Base-by-base conservation (phyloP, 495 filamentous ascomycete species). In the Hypoxylon subgilvum region DNA sequence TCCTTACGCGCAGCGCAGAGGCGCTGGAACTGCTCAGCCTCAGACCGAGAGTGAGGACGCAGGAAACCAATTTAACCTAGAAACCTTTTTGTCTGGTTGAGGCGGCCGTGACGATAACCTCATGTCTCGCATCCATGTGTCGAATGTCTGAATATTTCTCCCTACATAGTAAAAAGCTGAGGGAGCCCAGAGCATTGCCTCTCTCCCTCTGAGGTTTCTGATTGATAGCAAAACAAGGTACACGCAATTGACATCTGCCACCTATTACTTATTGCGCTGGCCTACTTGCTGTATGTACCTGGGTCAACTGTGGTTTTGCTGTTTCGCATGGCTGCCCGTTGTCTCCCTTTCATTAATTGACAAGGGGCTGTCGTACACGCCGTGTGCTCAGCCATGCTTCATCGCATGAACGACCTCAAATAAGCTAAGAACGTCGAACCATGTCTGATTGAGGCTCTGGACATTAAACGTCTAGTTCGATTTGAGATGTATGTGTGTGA, bases 251-350 rank as follows among this genome's bases (percentile, higher is more conserved):
- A n/a, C n/a, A n/a, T n/a, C n/a, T n/a, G n/a, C n/a, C n/a, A n/a
- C n/a, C n/a, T n/a, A n/a, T n/a, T n/a, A n/a, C n/a, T n/a, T n/a
- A n/a, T n/a, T n/a, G n/a, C 23, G 16, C 13, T 27, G 23, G 16
- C 31, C 22, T n/a, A 34, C 13, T 8, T 27, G 23, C 3, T 8
- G 23, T 27, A 27, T 27, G 23, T 27, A 8, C 23, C 8, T 27
- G n/a, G n/a, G n/a, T n/a, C n/a, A n/a, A n/a, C n/a, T 8, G 23
- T 27, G 3, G 8, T 3, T 27, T 45, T 21, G 22, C 17, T 61
- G 61, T 65, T 56, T 65, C 50, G 61, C 50, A 52, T 61, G 51
- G 50, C 18, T 32, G 39, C 30, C 31, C 48, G 49, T n/a, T 27
- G 38, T 30, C 34, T 58, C 43, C 40, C 44, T 42, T 60, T 55